Base-by-base conservation (phyloP, 2,329 filamentous ascomycete species). In the Acrodontium crateriforme region DNA sequence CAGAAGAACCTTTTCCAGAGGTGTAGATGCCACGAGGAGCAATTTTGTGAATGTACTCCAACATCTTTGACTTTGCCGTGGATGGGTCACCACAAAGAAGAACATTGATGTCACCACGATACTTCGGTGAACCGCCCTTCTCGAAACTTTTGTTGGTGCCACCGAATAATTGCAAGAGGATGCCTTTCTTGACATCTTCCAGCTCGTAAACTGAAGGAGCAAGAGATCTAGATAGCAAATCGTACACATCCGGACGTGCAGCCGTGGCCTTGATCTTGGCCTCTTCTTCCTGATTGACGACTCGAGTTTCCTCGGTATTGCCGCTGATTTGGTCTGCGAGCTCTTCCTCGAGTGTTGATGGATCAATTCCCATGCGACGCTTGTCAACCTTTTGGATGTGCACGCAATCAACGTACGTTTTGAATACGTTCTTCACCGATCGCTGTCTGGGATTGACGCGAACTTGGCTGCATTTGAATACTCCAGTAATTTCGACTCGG, bases 111-210 rank as follows among this genome's bases (percentile, higher is more conserved):
- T 98, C 89, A 37, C 89, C 89, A 62, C 89, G 74, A 54, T 98
- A 98, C 45, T 79, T 85, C 5, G 89, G 89, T 48, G 81, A 93
- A 32, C 85, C 89, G 31, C 89, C 89, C 56, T 94, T 95, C 34
- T 92, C 73, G 54, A 98, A 98, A 1, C 81, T 82, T 60, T 98
- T 98, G 64, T 98, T 98, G 18, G 89, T 93, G 31, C 89, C 89
- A 19, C 89, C 87, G 51, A 98, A 98, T 21, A 98, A 71, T 49
- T 98, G 89, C 3, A 98, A 73, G 8, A 98, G 65, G 36, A 98
- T 94, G 8, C 89, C 89, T 59, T 98, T 98, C 66, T 98, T 98
- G 25, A 95, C 84, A 47, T 98, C 89, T 42, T 98, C 89, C 75
- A 92, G 80, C 56, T 98, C 89, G 59, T 91, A 94, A 47, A 98